Percentiles rank a stretch among this genome's conserved stretches.
Evolutionary conservation across 441 rosid species (phyloP).

Genomic region (Populus hybrid): DNA sequence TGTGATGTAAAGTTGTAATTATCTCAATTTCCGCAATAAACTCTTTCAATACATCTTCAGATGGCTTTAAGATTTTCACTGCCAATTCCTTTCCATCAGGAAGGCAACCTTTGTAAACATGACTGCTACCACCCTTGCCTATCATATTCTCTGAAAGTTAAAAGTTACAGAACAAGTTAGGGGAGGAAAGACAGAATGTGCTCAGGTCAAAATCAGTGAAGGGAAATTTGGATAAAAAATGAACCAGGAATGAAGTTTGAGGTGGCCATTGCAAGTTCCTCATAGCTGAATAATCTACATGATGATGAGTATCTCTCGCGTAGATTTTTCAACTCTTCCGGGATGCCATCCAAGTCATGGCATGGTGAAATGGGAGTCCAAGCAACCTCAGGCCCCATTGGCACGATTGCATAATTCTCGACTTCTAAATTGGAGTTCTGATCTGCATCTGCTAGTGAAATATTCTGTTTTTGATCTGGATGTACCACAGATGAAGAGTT

Average conservation of each 20-base stretch:
- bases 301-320: constrained; percentile 63
- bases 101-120: constrained; percentile 77
- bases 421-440: constrained; percentile 38
- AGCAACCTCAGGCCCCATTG: constrained; percentile 31
- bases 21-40: constrained; percentile 73
- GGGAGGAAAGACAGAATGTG: background rate
- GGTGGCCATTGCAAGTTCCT: constrained; percentile 65
- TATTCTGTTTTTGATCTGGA: constrained; percentile 55
- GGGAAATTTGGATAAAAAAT: constrained; percentile 10
- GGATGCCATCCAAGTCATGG: constrained; percentile 34
- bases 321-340: constrained; percentile 59
- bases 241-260: constrained; percentile 66
- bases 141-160: constrained; percentile 65
- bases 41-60: constrained; percentile 57
- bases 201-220: background rate
- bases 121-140: constrained; percentile 92
- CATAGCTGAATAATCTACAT: constrained; percentile 73
- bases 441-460: constrained; percentile 30
- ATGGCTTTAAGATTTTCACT: constrained; percentile 73
- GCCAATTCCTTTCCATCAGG: constrained; percentile 42
- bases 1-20: constrained; percentile 64
- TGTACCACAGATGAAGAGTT: constrained; percentile 51
- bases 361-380: constrained; percentile 46
- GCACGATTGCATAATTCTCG: constrained; percentile 50
- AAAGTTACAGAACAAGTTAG: constrained; percentile 4